These are phyloP conservation scores for Halophytophthora batemanensis DNA, from an alignment of 352 stramenopile genomes.

Conservation along the genomic window DNA sequence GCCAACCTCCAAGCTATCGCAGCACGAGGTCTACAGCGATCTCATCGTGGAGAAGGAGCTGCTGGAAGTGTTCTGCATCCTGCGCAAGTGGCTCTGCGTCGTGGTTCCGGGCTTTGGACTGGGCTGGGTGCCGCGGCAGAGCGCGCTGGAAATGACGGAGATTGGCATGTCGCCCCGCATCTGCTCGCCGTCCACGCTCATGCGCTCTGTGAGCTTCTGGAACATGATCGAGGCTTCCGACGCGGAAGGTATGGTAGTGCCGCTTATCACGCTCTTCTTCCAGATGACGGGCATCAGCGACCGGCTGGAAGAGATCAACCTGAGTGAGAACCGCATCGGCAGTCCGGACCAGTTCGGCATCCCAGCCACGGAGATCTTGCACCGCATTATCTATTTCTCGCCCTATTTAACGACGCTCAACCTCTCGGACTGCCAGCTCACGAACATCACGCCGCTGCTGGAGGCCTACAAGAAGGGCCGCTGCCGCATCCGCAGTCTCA, in stretches of 20 bases:
- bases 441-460: slow-evolving; percentile 45
- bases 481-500: slow-evolving; percentile 42
- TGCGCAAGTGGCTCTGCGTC: slow-evolving; percentile 55
- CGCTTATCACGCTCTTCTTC: slow-evolving; percentile 48
- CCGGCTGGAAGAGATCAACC: slow-evolving; percentile 49
- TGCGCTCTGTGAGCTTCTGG: slow-evolving; percentile 42
- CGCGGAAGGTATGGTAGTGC: slow-evolving; percentile 45
- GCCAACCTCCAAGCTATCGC: slow-evolving; percentile 39
- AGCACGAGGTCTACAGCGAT: slow-evolving; percentile 39
- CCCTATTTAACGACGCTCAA: slow-evolving; percentile 52
- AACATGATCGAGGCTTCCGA: slow-evolving; percentile 54
- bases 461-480: slow-evolving; percentile 49
- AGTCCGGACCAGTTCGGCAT: slow-evolving; percentile 54
- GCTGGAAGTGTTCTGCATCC: slow-evolving; percentile 51
- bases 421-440: slow-evolving; percentile 45
- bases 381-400: slow-evolving; percentile 55
- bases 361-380: slow-evolving; percentile 41
- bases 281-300: slow-evolving; percentile 53
- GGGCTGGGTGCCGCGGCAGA: slow-evolving; percentile 43
- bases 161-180: slow-evolving; percentile 49
- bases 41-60: slow-evolving; percentile 40
- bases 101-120: slow-evolving; percentile 56
- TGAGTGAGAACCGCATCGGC: slow-evolving; percentile 58
- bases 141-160: slow-evolving; percentile 45
- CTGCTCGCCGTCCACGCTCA: slow-evolving; percentile 40